These are phyloP conservation scores for Phytophthora capsici DNA, from an alignment of 352 stramenopile genomes.

Conservation along the genomic window DNA sequence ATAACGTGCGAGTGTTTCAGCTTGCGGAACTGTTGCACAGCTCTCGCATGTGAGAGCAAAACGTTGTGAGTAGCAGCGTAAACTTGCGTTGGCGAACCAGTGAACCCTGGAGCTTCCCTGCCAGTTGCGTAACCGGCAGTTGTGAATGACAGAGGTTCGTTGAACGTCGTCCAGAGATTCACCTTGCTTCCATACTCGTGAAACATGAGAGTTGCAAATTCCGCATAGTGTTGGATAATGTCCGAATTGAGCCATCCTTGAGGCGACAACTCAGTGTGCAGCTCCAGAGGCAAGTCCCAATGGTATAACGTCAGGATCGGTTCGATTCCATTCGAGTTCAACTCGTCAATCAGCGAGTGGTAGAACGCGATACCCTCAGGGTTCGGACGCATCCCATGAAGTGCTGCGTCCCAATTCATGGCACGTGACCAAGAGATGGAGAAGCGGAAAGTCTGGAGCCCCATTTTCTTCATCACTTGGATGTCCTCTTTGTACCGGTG, in stretches of 20 bases:
- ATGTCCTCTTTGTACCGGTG: slow-evolving; percentile 92
- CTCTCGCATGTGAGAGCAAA: slow-evolving; percentile 87
- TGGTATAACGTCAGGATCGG: slow-evolving; percentile 40
- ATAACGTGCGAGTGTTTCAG: no score
- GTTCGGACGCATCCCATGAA: slow-evolving; percentile 76
- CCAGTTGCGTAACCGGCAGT: slow-evolving; percentile 63
- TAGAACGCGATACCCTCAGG: slow-evolving; percentile 91
- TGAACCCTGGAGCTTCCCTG: slow-evolving; percentile 41
- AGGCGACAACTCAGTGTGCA: slow-evolving; percentile 78
- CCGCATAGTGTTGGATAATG: slow-evolving; percentile 65
- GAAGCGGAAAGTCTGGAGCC: slow-evolving; percentile 94
- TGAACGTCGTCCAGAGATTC: slow-evolving; percentile 95
- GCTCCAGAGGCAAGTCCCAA: slow-evolving; percentile 88
- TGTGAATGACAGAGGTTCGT: slow-evolving; percentile 90
- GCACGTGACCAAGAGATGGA: slow-evolving; percentile 93
- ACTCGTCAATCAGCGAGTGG: slow-evolving; percentile 88
- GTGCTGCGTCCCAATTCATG: slow-evolving; percentile 83
- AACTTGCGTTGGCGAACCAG: slow-evolving; percentile 38
- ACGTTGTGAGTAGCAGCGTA: slow-evolving; percentile 87
- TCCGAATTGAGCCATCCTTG: slow-evolving; percentile 44
- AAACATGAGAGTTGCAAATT: slow-evolving; percentile 89
- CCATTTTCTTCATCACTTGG: slow-evolving; percentile 89
- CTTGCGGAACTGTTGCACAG: slow-evolving; percentile 83
- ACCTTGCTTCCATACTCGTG: slow-evolving; percentile 93
- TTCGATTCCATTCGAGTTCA: slow-evolving; percentile 75